Evolutionary conservation across 176 grass and related monocot genomes (phyloP), one percentile per base, ranked within the genome.

Genomic region (Aegilops sharonensis): DNA sequence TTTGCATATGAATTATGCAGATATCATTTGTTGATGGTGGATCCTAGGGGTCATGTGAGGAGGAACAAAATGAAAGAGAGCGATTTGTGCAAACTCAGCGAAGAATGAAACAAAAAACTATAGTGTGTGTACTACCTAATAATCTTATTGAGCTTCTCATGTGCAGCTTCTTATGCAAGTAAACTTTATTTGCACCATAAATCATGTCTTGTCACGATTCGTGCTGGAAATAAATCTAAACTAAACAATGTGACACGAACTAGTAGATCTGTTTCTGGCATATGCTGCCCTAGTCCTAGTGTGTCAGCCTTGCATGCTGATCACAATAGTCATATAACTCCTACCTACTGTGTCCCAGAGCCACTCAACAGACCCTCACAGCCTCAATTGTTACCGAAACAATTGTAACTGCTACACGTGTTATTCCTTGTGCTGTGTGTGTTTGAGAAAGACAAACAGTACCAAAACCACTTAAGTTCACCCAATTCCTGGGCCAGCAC

Each of bases 121-220:
- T 64, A 64, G 13, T 79, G 40, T 25, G 14, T 45, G 35, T 62
- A 31, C 9, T 84, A 35, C 20, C 13, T 52, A 50, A 77, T 66
- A 77, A 23, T 75, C 75, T 84, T 73, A 29, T 50, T 5, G 52
- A 79, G 45, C 78, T 63, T 86, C 27, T 47, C 29, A n/a, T 4
- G 36, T 30, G 73, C 10, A 48, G 56, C 30, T 81, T 63, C 9
- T 79, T 64, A 64, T 40, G 14, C 35, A 18, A 61, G 27, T 27
- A 63, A 42, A 54, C 42, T 24, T 65, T 64, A 54, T 65, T 59
- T 89, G 18, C 45, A 68, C 60, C 82, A 45, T 65, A 72, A n/a
- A 39, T 84, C 56, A 65, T 48, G 1, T 31, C 25, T 40, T 81
- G 40, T 15, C 5, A 5, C 6, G 11, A 27, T 50, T 71, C 57